Conservation (phyloP, 805 yeast genomes). For the Ogataea methanolica region DNA sequence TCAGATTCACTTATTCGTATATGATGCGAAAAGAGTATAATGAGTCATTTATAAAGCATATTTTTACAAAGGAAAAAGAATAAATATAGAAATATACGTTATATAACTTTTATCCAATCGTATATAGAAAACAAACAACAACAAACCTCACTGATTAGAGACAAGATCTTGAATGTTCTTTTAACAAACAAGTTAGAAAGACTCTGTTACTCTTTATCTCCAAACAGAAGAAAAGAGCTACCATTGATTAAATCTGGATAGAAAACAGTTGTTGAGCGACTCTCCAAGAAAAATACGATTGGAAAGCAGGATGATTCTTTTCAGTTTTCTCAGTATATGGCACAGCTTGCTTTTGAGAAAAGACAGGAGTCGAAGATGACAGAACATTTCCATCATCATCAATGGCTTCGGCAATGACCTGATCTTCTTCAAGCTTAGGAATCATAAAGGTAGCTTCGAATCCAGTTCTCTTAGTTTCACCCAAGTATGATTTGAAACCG, state of each 20-base stretch:
- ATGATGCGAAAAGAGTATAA: no score
- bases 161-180: no score
- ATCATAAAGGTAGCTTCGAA: slow-evolving; percentile 26
- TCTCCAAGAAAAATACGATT: background rate
- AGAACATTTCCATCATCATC: slow-evolving; percentile 13
- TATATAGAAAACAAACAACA: no score
- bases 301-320: background rate
- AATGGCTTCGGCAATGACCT: slow-evolving; percentile 15
- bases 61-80: no score
- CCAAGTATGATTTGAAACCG: slow-evolving; percentile 12
- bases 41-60: no score
- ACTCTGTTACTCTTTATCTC: no score
- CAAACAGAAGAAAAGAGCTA: background rate
- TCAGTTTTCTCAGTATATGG: background rate
- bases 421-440: background rate
- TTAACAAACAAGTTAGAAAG: no score
- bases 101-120: no score
- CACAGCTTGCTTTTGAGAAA: slow-evolving; percentile 6
- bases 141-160: no score
- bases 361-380: slow-evolving; percentile 12
- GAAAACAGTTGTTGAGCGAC: background rate
- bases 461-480: slow-evolving; percentile 22
- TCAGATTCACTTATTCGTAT: no score
- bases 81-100: no score
- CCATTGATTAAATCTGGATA: background rate